Percentiles rank a stretch among this genome's conserved stretches.
Conservation (phyloP, 2,329 filamentous ascomycete species). For the Aspergillus nomiae region DNA sequence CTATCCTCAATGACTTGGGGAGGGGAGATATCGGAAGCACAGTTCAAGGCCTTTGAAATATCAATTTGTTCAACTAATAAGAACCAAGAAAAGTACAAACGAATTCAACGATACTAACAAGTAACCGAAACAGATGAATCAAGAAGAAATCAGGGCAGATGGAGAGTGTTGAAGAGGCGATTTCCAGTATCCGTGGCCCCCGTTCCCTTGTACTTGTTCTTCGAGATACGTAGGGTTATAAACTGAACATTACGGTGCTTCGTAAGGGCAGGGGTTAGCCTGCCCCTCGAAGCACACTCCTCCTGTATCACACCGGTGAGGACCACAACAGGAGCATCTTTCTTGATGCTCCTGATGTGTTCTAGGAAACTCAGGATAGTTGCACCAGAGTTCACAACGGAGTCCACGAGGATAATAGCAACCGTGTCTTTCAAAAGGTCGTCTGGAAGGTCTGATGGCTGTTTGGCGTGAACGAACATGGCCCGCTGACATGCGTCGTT, state of each 20-base stretch:
- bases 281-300: constrained; percentile 27
- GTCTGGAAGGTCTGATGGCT: constrained; percentile 43
- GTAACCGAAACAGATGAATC: too few relatives aligned
- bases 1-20: too few relatives aligned
- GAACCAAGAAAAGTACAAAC: too few relatives aligned
- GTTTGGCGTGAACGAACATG: constrained; percentile 53
- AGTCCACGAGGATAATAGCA: constrained; percentile 60
- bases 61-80: too few relatives aligned
- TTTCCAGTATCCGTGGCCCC: constrained; percentile 61
- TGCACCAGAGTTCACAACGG: constrained; percentile 61
- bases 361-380: constrained; percentile 53
- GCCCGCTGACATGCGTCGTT: constrained; percentile 55
- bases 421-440: constrained; percentile 44
- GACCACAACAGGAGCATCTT: constrained; percentile 52
- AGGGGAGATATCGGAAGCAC: too few relatives aligned
- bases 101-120: too few relatives aligned
- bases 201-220: constrained; percentile 58
- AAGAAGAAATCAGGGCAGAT: constrained; percentile 30
- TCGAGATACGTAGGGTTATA: constrained; percentile 57
- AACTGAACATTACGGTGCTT: constrained; percentile 37
- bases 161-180: constrained; percentile 61
- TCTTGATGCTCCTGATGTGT: constrained; percentile 46
- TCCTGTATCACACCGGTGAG: constrained; percentile 59
- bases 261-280: constrained; percentile 5
- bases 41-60: too few relatives aligned